Percentiles rank a stretch among this genome's conserved stretches.
Conservation (phyloP, 2,329 filamentous ascomycete species). For the Cladobotryum protrusum region DNA sequence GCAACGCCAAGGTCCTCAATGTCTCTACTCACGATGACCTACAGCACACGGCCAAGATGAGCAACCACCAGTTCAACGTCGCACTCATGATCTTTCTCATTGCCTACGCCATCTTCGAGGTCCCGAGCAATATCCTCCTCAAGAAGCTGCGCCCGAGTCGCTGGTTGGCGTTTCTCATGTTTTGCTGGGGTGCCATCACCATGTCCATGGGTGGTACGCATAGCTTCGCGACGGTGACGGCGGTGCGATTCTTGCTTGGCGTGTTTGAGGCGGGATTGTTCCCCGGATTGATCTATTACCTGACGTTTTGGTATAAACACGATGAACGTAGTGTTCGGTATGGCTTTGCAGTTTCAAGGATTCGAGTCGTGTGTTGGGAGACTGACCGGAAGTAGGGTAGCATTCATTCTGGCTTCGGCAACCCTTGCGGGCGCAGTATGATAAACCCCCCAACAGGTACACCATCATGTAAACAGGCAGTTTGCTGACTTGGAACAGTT, state of each 20-base stretch:
- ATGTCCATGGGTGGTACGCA: constrained; percentile 59
- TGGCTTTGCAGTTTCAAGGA: constrained; percentile 3
- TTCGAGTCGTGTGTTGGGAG: too few relatives aligned
- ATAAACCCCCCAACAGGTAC: neutral
- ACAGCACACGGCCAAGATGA: constrained; percentile 55
- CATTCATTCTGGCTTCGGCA: constrained; percentile 62
- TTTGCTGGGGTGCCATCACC: constrained; percentile 61
- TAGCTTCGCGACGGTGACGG: constrained; percentile 57
- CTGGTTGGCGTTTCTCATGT: constrained; percentile 61
- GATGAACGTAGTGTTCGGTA: constrained; percentile 59
- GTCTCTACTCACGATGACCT: constrained; percentile 54
- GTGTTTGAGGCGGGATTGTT: constrained; percentile 66
- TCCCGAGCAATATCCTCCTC: constrained; percentile 60
- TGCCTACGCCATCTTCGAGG: constrained; percentile 55
- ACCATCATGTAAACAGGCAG: neutral
- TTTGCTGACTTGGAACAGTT: constrained; percentile 31
- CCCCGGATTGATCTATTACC: constrained; percentile 51
- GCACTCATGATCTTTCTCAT: constrained; percentile 56
- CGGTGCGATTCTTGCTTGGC: constrained; percentile 61
- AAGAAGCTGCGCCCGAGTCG: constrained; percentile 57
- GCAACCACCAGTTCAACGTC: constrained; percentile 52
- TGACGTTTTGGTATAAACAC: constrained; percentile 70
- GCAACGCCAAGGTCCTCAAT: constrained; percentile 63
- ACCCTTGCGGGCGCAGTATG: constrained; percentile 59
- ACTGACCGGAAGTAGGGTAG: constrained; percentile 40